Base-by-base conservation (phyloP, 1,139 yeast species). In the Magnusiomyces fungicola region DNA sequence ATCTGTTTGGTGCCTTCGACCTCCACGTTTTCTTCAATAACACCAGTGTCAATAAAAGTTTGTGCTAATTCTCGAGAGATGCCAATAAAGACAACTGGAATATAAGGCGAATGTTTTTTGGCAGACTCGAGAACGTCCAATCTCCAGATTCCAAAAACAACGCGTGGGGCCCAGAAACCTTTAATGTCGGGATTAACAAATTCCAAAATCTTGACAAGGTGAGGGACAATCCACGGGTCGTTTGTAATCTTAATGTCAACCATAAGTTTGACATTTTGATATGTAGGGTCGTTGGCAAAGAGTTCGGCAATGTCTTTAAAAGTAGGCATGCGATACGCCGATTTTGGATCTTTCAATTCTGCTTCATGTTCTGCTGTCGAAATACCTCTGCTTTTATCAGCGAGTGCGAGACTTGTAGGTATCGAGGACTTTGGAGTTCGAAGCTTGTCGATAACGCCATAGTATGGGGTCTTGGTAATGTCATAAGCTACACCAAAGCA, bases 91-190 rank as follows among this genome's bases (percentile, higher is more conserved):
- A 78, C 66, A 18, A 80, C 70, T n/a, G 72, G 70, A 49, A 79
- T 73, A 14, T 65, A 67, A 1, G 76, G 67, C 3, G 73, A 69
- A 14, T 73, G 66, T 24, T 58, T 58, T 42, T 68, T 65, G 12
- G 76, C 77, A 54, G 74, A 79, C 55, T 78, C 74, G 55, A 84
- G 74, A 61, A 83, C 84, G 50, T 77, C 78, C 47, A 82, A 63
- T 55, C 78, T 71, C 97, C 97, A 92, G 32, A 90, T 67, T 0
- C 97, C 97, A 62, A 88, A 78, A 49, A 83, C 81, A 45, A 88
- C 68, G 45, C 78, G 75, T 30, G 72, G 69, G 49, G 75, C 73
- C 97, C 97, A 90, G 68, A 74, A 85, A 9, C 54, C 52, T 16
- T 65, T 60, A 37, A 78, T 51, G 61, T 83, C 81, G 22, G 69